phyloP scores from a whole-genome alignment of 768 basidiomycete genomes.

The Hemileccinum impolitum region DNA sequence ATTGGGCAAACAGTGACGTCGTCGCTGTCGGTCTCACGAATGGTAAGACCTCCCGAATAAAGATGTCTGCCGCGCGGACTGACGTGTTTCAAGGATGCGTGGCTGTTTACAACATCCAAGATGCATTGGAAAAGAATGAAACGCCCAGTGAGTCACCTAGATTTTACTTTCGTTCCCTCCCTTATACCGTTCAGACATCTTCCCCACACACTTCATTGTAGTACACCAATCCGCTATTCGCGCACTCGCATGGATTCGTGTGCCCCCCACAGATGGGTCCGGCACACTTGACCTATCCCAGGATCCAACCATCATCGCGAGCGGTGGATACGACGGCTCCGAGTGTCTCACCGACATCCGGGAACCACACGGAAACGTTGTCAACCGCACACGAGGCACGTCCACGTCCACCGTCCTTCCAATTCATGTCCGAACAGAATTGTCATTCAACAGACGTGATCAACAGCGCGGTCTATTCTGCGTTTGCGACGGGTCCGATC shows the following conservation, averaged over 20 bases:
- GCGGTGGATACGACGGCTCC: conserved; percentile 79
- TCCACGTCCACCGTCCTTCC: not conserved
- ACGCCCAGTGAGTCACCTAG: conserved; percentile 28
- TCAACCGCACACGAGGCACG: conserved; percentile 76
- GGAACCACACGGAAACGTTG: conserved; percentile 59
- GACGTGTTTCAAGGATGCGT: conserved; percentile 42
- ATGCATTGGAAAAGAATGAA: conserved; percentile 35
- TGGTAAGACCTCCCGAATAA: conserved; percentile 43
- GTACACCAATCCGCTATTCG: conserved; percentile 82
- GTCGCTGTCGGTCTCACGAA: conserved; percentile 83
- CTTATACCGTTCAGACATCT: conserved; percentile 30
- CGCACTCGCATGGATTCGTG: conserved; percentile 68
- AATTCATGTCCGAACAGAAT: not conserved
- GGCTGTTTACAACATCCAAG: conserved; percentile 53
- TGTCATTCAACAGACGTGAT: conserved; percentile 55
- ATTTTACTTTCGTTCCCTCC: not conserved
- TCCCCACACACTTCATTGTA: conserved; percentile 70
- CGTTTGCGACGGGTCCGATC: conserved; percentile 65
- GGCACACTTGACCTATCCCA: conserved; percentile 45
- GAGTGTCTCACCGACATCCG: conserved; percentile 75
- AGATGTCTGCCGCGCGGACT: not conserved
- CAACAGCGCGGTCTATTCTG: conserved; percentile 61
- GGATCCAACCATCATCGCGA: conserved; percentile 71
- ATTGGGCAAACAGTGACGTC: conserved; percentile 86
- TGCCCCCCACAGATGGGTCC: conserved; percentile 50